phyloP scores from a whole-genome alignment of 805 yeast genomes.

The Kodamaea kaohsiungensis region DNA sequence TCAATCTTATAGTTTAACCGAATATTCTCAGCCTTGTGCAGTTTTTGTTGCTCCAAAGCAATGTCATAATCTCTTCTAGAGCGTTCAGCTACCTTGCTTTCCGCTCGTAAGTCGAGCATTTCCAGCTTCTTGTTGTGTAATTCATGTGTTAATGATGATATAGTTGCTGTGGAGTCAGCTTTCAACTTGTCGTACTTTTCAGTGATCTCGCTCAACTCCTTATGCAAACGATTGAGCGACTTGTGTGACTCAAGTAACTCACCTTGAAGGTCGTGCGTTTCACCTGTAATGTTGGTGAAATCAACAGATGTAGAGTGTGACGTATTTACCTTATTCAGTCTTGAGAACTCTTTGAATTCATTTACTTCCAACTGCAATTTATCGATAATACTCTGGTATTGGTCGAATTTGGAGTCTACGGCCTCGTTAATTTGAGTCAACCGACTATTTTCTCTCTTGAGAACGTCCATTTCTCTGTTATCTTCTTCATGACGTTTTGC shows the following conservation, averaged over 20 bases:
- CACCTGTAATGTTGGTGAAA: not conserved
- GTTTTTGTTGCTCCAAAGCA: slow-evolving; percentile 1
- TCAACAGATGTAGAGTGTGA: not conserved
- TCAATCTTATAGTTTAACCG: slow-evolving; percentile 6
- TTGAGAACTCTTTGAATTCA: slow-evolving; percentile 22
- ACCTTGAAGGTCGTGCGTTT: not conserved
- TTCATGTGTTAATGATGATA: slow-evolving; percentile 24
- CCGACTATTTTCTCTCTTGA: slow-evolving; percentile 21
- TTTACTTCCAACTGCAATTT: slow-evolving; percentile 33
- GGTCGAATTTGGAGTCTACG: slow-evolving; percentile 28
- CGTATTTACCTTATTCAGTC: slow-evolving; percentile 3
- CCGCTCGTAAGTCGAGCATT: slow-evolving; percentile 14
- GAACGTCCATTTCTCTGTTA: slow-evolving; percentile 10
- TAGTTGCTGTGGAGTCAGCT: slow-evolving; percentile 23
- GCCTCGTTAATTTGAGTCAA: slow-evolving; percentile 18
- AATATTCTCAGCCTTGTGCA: slow-evolving; percentile 4
- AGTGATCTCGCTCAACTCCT: slow-evolving; percentile 17
- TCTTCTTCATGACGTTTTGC: slow-evolving; percentile 1
- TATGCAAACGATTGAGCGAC: slow-evolving; percentile 13
- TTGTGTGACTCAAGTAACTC: not conserved
- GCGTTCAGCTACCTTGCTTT: slow-evolving; percentile 9
- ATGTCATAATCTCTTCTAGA: slow-evolving; percentile 1
- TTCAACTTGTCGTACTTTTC: slow-evolving; percentile 20
- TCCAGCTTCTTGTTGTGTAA: slow-evolving; percentile 22
- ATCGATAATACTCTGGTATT: slow-evolving; percentile 33